phyloP scores from a whole-genome alignment of 2,329 filamentous ascomycete species.

The Macrophomina pseudophaseolina region DNA sequence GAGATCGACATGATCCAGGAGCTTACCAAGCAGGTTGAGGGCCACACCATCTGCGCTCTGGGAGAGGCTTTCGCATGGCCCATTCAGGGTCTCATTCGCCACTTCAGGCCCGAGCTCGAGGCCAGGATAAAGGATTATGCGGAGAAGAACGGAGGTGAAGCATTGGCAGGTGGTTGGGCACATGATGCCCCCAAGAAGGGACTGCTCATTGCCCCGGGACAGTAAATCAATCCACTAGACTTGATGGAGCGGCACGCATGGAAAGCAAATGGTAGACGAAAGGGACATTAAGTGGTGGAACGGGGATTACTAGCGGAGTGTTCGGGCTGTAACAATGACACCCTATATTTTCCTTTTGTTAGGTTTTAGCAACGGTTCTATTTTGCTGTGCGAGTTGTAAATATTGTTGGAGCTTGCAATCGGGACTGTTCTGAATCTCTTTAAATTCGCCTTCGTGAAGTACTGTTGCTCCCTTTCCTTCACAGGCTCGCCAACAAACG shows the following conservation, averaged over 20 bases:
- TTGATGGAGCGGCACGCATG: background rate
- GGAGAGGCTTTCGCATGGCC: conserved; percentile 99
- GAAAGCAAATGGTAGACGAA: background rate
- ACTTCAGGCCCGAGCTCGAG: conserved; percentile 96
- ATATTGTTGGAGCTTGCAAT: conserved; percentile 9
- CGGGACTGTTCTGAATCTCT: background rate
- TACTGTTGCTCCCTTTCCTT: background rate
- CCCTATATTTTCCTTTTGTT: conserved; percentile 22
- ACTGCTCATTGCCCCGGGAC: conserved; percentile 84
- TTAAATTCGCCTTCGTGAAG: background rate
- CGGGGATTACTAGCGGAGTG: conserved; percentile 5
- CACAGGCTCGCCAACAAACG: background rate
- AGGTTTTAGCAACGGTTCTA: conserved; percentile 3
- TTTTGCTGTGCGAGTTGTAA: conserved; percentile 5
- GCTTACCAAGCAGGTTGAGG: conserved; percentile 98
- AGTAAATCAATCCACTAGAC: conserved; percentile 59
- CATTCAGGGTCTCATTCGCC: conserved; percentile 95
- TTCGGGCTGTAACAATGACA: conserved; percentile 19
- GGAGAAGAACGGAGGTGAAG: conserved; percentile 71
- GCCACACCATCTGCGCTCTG: conserved; percentile 96
- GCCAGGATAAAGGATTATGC: conserved; percentile 84
- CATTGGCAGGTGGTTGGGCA: conserved; percentile 87
- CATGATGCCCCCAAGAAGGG: conserved; percentile 77
- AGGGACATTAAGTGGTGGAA: conserved; percentile 1
- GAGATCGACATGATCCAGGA: conserved; percentile 99